Conservation (phyloP, 768 basidiomycete genomes). For the Hericium rajendrae region DNA sequence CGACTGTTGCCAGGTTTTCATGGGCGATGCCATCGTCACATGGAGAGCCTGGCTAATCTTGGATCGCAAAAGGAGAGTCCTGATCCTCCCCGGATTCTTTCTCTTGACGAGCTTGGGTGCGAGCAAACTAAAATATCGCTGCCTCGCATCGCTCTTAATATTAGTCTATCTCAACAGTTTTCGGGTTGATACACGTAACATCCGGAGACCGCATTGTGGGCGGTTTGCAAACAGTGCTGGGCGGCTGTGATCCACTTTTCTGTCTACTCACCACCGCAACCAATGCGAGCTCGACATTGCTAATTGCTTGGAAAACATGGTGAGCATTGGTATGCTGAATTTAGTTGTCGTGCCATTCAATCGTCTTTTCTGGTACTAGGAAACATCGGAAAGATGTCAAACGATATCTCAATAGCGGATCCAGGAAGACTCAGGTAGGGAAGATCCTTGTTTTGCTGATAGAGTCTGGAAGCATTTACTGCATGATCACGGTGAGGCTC, state of each 20-base stretch:
- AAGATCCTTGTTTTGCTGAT: not conserved
- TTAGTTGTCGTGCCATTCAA: not conserved
- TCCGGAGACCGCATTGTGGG: too few relatives aligned
- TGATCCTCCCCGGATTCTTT: not conserved
- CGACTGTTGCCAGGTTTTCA: not conserved
- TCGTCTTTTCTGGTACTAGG: not conserved
- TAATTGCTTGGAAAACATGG: not conserved
- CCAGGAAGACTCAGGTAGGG: not conserved
- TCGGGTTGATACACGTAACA: not conserved
- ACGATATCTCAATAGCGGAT: too few relatives aligned
- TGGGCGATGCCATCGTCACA: not conserved
- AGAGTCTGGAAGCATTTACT: not conserved
- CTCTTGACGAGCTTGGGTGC: not conserved
- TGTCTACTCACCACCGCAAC: not conserved
- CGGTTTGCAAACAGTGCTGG: not conserved
- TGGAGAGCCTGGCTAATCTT: not conserved
- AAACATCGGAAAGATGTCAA: not conserved
- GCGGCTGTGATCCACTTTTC: not conserved
- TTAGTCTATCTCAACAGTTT: not conserved
- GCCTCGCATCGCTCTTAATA: too few relatives aligned
- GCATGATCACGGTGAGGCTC: not conserved
- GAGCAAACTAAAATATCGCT: too few relatives aligned
- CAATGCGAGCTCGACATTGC: not conserved
- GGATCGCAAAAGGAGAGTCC: not conserved
- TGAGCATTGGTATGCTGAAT: not conserved